Conservation (phyloP, 768 basidiomycete species). For the Suillus luteus region DNA sequence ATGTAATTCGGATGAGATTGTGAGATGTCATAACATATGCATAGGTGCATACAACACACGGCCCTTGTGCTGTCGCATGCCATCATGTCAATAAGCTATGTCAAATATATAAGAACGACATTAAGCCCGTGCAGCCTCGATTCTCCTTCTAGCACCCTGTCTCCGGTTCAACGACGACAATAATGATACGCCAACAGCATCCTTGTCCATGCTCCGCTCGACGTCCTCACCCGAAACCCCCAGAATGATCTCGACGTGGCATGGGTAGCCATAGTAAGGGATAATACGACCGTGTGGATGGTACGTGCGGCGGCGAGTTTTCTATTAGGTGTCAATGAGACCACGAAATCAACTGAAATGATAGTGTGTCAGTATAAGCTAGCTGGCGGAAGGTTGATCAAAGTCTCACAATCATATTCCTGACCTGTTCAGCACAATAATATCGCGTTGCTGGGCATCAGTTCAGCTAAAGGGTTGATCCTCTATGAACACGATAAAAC, state of each 20-base stretch:
- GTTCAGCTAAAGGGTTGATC: too few species aligned
- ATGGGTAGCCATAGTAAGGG: conserved; percentile 98
- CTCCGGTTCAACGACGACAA: conserved; percentile 78
- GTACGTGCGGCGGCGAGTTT: conserved; percentile 99
- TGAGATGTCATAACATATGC: conserved; percentile 31
- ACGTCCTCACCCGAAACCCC: conserved; percentile 78
- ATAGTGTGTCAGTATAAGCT: too few species aligned
- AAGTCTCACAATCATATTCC: too few species aligned
- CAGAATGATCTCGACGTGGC: conserved; percentile 95
- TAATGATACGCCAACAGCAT: conserved; percentile 45
- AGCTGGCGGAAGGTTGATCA: too few species aligned
- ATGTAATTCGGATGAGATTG: conserved; percentile 4
- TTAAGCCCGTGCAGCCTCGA: conserved; percentile 77
- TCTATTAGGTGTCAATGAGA: conserved; percentile 45
- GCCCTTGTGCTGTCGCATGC: conserved; percentile 15
- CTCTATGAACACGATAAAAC: too few species aligned
- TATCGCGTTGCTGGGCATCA: too few species aligned
- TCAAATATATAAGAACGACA: conserved; percentile 22
- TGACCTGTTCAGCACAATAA: too few species aligned
- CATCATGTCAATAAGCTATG: conserved; percentile 19
- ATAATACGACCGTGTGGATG: conserved; percentile 98
- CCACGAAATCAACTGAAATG: conserved; percentile 11
- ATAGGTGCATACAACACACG: conserved; percentile 33
- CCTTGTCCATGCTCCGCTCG: conserved; percentile 89
- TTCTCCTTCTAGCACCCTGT: conserved; percentile 85